phyloP scores from a whole-genome alignment of 192 early-diverging fungal genomes.

The Allomyces javanicus region DNA sequence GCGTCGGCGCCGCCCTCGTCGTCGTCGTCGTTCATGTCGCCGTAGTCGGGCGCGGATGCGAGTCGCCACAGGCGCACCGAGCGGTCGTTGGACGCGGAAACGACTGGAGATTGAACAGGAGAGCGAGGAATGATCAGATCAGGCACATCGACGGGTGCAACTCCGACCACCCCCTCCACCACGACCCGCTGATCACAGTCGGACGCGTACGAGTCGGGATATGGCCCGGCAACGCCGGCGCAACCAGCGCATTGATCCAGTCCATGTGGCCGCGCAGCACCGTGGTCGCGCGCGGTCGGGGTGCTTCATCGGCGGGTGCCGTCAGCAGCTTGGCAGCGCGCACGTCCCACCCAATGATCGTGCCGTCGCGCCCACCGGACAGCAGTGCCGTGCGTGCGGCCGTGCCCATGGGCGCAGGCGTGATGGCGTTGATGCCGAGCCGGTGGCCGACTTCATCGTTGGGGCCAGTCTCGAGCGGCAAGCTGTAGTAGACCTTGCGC shows the following conservation, averaged over 20 bases:
- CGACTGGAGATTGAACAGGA: conserved; percentile 22
- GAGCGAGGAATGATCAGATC: not conserved
- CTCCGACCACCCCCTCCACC: not conserved
- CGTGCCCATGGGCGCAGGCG: conserved; percentile 28
- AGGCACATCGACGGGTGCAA: not conserved
- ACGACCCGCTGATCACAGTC: conserved; percentile 1
- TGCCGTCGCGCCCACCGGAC: conserved; percentile 73
- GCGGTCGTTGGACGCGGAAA: conserved; percentile 81
- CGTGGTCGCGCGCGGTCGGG: conserved; percentile 35
- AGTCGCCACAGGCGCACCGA: conserved; percentile 58
- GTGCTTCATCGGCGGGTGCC: conserved; percentile 7
- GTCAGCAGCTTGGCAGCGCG: conserved; percentile 5
- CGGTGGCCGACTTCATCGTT: conserved; percentile 43
- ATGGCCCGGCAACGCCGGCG: conserved; percentile 26
- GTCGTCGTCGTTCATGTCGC: no score
- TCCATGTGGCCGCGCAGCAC: conserved; percentile 70
- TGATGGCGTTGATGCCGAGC: conserved; percentile 71
- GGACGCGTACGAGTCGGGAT: conserved; percentile 33
- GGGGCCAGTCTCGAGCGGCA: conserved; percentile 23
- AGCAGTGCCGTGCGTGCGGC: conserved; percentile 51
- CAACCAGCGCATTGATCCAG: conserved; percentile 89
- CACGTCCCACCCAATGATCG: conserved; percentile 72
- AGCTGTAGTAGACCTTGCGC: conserved; percentile 28
- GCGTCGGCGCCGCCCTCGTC: conserved; percentile 13
- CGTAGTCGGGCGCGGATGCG: not conserved